Base-by-base conservation (phyloP, 306 rosid species). In the Delonix regia region DNA sequence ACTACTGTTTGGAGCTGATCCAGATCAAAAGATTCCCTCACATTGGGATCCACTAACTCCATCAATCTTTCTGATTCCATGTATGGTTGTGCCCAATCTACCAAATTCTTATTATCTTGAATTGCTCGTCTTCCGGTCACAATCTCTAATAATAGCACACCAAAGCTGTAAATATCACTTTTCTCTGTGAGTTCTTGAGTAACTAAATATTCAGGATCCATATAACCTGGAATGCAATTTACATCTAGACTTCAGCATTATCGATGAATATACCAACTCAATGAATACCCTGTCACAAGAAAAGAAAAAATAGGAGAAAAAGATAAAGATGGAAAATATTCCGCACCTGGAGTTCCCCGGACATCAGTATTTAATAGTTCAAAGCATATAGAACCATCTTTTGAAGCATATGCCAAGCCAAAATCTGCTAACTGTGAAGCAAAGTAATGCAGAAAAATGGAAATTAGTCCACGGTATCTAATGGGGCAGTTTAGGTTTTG, bases 131-230 rank as follows among this genome's bases (percentile, higher is more conserved):
- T 87, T 45, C 88, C 98, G 0, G 99, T 96, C 33, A 96, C 89
- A 78, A 96, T 82, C 87, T 96, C 99, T 80, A 96, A 76, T 44
- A 95, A 85, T 49, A 96, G 79, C 77, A 96, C 98, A 19, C 99
- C 99, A 2, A 91, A 96, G 89, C 99, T 91, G 88, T 96, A 93
- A 61, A 91, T 80, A 70, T 96, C 99, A 2, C 99, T 96, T 87
- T 96, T 96, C 86, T 91, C 93, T 0, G 99, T 90, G 84, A 96
- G 94, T 79, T 96, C 97, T 90, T 90, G 99, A 51, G 97, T 93
- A 84, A 91, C 87, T 19, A 93, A 82, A 61, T 96, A 96, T 76
- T 96, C 99, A 0, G 99, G 99, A 86, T 96, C 99, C 96, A 96
- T 96, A 64, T 96, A 96, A 85, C 99, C 99, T 95, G 91, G 44